Percentiles rank a stretch among this genome's conserved stretches.
Evolutionary conservation across 2,329 filamentous ascomycete species (phyloP).

Genomic region (Penicillium paneum): DNA sequence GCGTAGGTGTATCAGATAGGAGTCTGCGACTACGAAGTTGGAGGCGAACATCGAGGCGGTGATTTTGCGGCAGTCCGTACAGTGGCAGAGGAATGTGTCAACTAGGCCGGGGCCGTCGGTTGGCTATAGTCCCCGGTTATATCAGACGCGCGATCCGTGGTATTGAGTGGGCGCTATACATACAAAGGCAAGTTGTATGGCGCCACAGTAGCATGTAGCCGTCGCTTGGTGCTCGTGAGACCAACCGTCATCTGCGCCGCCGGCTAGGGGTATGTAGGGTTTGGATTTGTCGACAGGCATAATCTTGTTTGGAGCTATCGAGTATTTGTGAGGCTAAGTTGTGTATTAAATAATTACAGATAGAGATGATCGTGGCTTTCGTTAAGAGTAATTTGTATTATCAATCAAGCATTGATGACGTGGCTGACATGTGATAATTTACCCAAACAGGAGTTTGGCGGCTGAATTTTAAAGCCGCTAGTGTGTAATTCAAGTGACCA

Average conservation of each 20-base stretch:
- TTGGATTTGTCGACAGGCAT: slow-evolving; percentile 3
- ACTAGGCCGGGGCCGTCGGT: slow-evolving; percentile 32
- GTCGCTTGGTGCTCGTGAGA: slow-evolving; percentile 8
- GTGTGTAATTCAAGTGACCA: too few species aligned
- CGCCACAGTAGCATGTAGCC: slow-evolving; percentile 17
- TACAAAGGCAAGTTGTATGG: slow-evolving; percentile 13
- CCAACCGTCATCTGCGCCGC: slow-evolving; percentile 13
- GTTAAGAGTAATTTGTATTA: too few species aligned
- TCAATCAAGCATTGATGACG: too few species aligned
- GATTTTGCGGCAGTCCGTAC: slow-evolving; percentile 60
- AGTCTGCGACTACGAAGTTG: slow-evolving; percentile 53
- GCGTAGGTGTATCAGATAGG: slow-evolving; percentile 48
- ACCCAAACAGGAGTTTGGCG: too few species aligned
- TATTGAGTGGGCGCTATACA: neutral
- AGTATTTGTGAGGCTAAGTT: neutral
- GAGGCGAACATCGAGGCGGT: slow-evolving; percentile 62
- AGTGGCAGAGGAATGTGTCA: slow-evolving; percentile 58
- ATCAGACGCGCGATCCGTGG: neutral
- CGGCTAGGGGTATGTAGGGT: slow-evolving; percentile 11
- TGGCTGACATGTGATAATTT: too few species aligned
- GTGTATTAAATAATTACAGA: neutral
- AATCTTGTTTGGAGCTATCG: neutral
- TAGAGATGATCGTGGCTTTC: too few species aligned
- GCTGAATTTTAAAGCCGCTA: too few species aligned
- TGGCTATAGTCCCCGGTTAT: neutral